Base-by-base conservation (phyloP, 1,284 basidiomycete genomes). In the Moniliella sp. region DNA sequence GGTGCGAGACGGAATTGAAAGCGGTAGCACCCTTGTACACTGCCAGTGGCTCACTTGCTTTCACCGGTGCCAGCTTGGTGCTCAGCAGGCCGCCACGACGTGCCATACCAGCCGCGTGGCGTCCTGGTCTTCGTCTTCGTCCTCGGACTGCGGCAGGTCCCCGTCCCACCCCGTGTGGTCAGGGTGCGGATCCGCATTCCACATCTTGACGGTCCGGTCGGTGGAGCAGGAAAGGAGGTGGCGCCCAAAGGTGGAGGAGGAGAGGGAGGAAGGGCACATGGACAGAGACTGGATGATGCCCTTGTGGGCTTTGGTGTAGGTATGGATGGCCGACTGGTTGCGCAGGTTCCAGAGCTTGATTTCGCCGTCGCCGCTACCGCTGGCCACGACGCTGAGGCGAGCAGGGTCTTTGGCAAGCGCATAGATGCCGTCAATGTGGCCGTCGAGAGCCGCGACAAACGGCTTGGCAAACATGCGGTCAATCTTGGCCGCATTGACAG, bases 391-490 rank as follows among this genome's bases (percentile, higher is more conserved):
- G 13, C 74, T 75, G 27, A 91, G 65, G 2, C 77, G 70, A 13
- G 74, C 72, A 17, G 77, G 75, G 54, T 80, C 81, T 52, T 72
- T 75, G 13, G 72, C 73, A 39, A 94, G 66, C 14, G 75, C 73
- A 62, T 94, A 91, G 10, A 93, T 75, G n/a, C 86, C 84, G 61
- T 97, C 91, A 18, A 80, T 69, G 62, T 94, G 88, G 0, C 88
- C 91, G 38, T 91, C 86, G 28, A 97, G 61, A 32, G 75, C 71
- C 17, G 73, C 81, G 5, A 99, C 69, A 48, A 97, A 97, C 0
- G 91, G 91, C 58, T 91, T 94, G 15, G 88, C 77, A 58, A 94
- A 94, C 65, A 99, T 81, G 32, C 82, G 68, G 37, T 94, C 86
- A 66, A 99, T 77, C 65, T 99, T 99, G 14, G 78, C 78, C 0